Conservation (phyloP, 768 basidiomycete species). For the Tricholoma sp. region DNA sequence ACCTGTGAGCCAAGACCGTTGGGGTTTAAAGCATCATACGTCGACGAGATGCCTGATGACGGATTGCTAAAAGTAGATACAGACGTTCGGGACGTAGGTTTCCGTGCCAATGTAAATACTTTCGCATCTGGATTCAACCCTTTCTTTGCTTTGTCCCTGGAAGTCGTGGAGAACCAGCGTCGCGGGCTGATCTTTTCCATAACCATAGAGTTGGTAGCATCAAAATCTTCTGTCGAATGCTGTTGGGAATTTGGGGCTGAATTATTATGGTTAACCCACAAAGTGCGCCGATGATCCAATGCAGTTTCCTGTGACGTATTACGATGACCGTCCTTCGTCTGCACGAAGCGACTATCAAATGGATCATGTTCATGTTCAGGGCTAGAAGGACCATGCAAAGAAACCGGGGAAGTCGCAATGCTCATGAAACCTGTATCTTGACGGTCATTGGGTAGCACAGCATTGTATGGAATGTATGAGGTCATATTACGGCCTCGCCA, state of each 20-base stretch:
- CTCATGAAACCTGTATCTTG: slow-evolving; percentile 11
- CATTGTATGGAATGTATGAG: slow-evolving; percentile 6
- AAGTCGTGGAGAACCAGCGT: slow-evolving; percentile 42
- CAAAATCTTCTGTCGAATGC: slow-evolving; percentile 7
- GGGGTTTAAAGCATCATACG: slow-evolving; percentile 57
- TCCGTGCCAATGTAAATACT: slow-evolving; percentile 59
- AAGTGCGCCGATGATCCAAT: slow-evolving; percentile 25
- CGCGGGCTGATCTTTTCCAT: slow-evolving; percentile 31
- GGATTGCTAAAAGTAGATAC: slow-evolving; percentile 9
- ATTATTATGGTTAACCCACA: slow-evolving; percentile 25
- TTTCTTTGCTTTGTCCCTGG: slow-evolving; percentile 50
- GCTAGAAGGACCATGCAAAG: slow-evolving; percentile 21
- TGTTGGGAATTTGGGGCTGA: slow-evolving; percentile 28
- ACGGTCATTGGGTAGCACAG: slow-evolving; percentile 7
- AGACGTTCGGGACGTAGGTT: slow-evolving; percentile 17
- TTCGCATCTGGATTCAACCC: slow-evolving; percentile 85
- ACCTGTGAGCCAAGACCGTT: slow-evolving; percentile 41
- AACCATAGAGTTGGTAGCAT: slow-evolving; percentile 6
- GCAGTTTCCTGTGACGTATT: slow-evolving; percentile 14
- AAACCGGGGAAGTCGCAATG: slow-evolving; percentile 37
- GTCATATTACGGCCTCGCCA: slow-evolving; percentile 32
- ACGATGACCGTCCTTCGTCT: slow-evolving; percentile 15
- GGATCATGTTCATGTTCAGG: slow-evolving; percentile 37
- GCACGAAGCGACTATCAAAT: slow-evolving; percentile 38
- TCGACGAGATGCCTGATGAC: slow-evolving; percentile 8